Conservation (phyloP, 2,329 filamentous ascomycete genomes). For the Setomelanomma holmii region DNA sequence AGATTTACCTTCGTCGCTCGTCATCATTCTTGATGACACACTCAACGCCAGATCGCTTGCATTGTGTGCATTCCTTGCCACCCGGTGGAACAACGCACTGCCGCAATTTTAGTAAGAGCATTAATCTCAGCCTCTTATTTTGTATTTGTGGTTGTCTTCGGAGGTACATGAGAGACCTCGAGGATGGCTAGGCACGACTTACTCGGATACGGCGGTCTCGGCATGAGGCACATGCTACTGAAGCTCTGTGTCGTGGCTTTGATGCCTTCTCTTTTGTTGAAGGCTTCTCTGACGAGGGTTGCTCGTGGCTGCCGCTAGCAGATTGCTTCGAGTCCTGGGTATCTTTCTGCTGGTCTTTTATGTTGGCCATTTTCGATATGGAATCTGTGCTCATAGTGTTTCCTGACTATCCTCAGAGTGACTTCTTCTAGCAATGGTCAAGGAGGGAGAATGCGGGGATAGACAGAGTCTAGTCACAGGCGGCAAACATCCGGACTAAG, state of each 20-base stretch:
- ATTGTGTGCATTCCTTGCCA: slow-evolving; percentile 60
- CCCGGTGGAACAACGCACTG: slow-evolving; percentile 62
- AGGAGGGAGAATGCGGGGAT: slow-evolving; percentile 11
- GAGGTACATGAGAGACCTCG: too few relatives aligned
- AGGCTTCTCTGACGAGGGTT: slow-evolving; percentile 18
- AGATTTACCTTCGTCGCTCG: slow-evolving; percentile 60
- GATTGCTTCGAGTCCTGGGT: slow-evolving; percentile 17
- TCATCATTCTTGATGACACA: slow-evolving; percentile 67
- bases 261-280: slow-evolving; percentile 28
- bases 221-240: slow-evolving; percentile 63
- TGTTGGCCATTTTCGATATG: slow-evolving; percentile 16
- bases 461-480: slow-evolving; percentile 3
- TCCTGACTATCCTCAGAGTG: neutral
- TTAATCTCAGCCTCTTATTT: too few relatives aligned
- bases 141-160: too few relatives aligned
- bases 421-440: neutral
- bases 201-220: slow-evolving; percentile 52
- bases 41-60: slow-evolving; percentile 58
- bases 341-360: slow-evolving; percentile 21
- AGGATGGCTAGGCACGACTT: neutral
- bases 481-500: slow-evolving; percentile 20
- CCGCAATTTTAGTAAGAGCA: neutral
- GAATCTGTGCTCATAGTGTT: slow-evolving; percentile 18
- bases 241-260: slow-evolving; percentile 54
- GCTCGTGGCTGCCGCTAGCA: too few relatives aligned